Conservation (phyloP, 495 filamentous ascomycete species). For the Elasticomyces elasticus region DNA sequence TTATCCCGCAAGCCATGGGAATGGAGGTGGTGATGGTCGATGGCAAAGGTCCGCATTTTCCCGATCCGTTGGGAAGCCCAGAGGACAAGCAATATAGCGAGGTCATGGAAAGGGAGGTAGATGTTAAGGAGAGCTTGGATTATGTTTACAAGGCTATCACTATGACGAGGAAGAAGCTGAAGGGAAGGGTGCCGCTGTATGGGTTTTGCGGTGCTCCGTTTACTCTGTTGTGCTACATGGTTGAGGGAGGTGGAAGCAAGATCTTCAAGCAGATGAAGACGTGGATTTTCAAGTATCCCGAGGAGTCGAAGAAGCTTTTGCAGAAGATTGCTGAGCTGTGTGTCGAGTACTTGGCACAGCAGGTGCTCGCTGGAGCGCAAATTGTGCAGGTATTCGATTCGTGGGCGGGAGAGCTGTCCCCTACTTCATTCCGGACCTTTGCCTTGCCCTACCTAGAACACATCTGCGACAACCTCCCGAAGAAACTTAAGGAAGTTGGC, state of each 20-base stretch:
- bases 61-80: constrained; percentile 66
- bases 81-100: constrained; percentile 69
- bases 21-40: constrained; percentile 97
- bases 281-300: constrained; percentile 86
- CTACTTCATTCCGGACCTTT: constrained; percentile 68
- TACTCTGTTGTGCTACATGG: constrained; percentile 97
- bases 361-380: constrained; percentile 85
- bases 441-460: constrained; percentile 76
- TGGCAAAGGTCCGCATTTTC: constrained; percentile 90
- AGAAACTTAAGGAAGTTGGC: constrained; percentile 57
- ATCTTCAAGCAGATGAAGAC: constrained; percentile 84
- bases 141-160: constrained; percentile 96
- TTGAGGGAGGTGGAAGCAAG: constrained; percentile 91
- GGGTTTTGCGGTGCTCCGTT: constrained; percentile 98
- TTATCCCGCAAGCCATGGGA: constrained; percentile 94
- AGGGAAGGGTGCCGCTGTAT: constrained; percentile 80
- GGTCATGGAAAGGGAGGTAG: constrained; percentile 65
- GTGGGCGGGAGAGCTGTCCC: constrained; percentile 90
- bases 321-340: constrained; percentile 87
- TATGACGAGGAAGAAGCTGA: constrained; percentile 75
- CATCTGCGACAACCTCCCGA: constrained; percentile 69
- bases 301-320: constrained; percentile 67
- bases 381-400: constrained; percentile 98
- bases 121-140: constrained; percentile 71
- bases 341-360: constrained; percentile 84